Evolutionary conservation across 805 yeast species (phyloP), one percentile per base, ranked within the genome.

Genomic region (Candida ficus): DNA sequence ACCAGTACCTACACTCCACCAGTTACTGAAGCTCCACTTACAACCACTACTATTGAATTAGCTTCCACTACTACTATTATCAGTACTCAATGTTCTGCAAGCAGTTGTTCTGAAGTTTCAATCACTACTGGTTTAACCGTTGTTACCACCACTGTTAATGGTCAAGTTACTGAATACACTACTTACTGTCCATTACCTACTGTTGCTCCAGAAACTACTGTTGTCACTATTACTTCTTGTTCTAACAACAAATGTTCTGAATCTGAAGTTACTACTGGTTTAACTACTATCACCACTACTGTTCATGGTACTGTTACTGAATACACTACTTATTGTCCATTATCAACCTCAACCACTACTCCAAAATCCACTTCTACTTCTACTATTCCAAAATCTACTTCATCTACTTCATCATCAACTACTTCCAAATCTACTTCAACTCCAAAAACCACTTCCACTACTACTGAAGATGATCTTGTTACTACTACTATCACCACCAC

Each of bases 111-210:
- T 5, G 37, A 35, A 17, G 16, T 17, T 14, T 16, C 20, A 9
- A 21, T 37, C n/a, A 32, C 35, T 3, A 37, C 29, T 13, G 34
- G 31, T 20, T 10, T 33, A 11, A 31, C 40, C 12, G 31, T 26
- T 32, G 30, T 31, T 25, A 37, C 40, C 14, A 23, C 21, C 10
- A 30, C 40, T 11, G 16, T 31, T 31, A 12, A 26, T 21, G 27
- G 25, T 13, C n/a, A n/a, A 5, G 21, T 26, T n/a, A 31, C 41
- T 19, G 23, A 14, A 13, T 37, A 37, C 14, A 37, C 41, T 9
- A 37, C 41, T 7, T 37, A 37, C 31, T 37, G 33, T n/a, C 41
- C 41, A 28, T 20, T 36, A 13, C 14, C 35, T 21, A 17, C 28
- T 14, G 22, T 13, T 13, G 22, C 27, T 29, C 16, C 29, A 27